phyloP scores from a whole-genome alignment of 805 yeast genomes.

The Starmerella powellii region DNA sequence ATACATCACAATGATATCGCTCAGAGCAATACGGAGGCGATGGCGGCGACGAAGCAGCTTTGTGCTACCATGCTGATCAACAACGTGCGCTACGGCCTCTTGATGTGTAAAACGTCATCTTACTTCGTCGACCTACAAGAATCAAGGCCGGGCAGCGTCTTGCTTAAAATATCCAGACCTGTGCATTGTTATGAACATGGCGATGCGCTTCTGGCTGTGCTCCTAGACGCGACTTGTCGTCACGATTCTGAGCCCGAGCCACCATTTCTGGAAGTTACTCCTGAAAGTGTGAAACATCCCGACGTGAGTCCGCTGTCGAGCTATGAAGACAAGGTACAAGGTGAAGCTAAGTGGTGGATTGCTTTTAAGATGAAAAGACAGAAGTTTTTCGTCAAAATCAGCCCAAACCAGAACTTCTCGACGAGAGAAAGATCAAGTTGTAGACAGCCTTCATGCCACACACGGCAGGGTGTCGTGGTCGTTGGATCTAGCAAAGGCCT shows the following conservation, averaged over 20 bases:
- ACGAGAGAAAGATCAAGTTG: no score
- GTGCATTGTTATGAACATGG: slow-evolving; percentile 3
- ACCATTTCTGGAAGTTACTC: neutral
- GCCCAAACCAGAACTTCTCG: no score
- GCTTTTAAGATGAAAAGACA: slow-evolving; percentile 4
- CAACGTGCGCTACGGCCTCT: slow-evolving; percentile 19
- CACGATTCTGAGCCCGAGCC: neutral
- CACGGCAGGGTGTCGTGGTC: no score
- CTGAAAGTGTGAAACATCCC: slow-evolving; percentile 11
- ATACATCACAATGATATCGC: no score
- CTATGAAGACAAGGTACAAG: slow-evolving; percentile 11
- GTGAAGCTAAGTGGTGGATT: slow-evolving; percentile 16
- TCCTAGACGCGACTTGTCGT: slow-evolving; percentile 7
- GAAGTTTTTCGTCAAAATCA: neutral
- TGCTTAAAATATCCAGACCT: slow-evolving; percentile 15
- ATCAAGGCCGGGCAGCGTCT: slow-evolving; percentile 1
- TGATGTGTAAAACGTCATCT: slow-evolving; percentile 15
- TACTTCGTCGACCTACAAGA: slow-evolving; percentile 15
- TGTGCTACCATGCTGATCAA: slow-evolving; percentile 19
- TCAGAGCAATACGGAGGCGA: no score
- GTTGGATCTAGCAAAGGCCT: no score
- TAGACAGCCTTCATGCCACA: no score
- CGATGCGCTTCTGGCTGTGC: slow-evolving; percentile 7
- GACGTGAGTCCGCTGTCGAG: slow-evolving; percentile 10
- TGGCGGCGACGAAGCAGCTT: slow-evolving; percentile 10